A percentile compares a stretch with the other conserved stretches of the same genome.
Evolutionary conservation across 2,329 filamentous ascomycete species (phyloP).

Genomic region (Tolypocladium inflatum): DNA sequence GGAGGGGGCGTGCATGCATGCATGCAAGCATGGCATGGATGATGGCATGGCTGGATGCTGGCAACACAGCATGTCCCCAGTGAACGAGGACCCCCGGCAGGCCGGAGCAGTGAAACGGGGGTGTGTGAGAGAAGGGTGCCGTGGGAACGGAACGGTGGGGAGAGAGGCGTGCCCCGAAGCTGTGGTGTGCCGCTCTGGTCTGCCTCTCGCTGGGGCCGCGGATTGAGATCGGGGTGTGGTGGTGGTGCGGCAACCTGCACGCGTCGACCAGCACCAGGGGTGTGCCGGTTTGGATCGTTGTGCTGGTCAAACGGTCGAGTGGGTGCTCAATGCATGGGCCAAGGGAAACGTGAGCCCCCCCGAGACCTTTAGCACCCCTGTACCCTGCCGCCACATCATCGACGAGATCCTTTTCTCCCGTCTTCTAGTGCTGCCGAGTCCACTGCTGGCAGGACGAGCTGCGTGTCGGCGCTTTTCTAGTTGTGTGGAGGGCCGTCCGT

Average conservation of each 20-base stretch:
- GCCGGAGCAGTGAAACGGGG: neutral
- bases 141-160: neutral
- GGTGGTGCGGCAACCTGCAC: constrained; percentile 14
- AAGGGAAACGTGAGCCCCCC: constrained; percentile 8
- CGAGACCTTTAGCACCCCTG: constrained; percentile 3
- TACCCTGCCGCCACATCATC: constrained; percentile 4
- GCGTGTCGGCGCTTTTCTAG: neutral
- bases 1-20: constrained; percentile 2
- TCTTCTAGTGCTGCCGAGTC: constrained; percentile 2
- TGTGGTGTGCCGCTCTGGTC: neutral
- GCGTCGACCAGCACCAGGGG: constrained; percentile 8
- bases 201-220: constrained; percentile 8
- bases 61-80: neutral
- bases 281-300: constrained; percentile 12
- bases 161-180: neutral
- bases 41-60: neutral
- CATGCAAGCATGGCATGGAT: neutral
- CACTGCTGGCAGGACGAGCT: neutral
- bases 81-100: neutral
- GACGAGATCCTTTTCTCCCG: constrained; percentile 3
- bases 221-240: constrained; percentile 9
- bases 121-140: neutral
- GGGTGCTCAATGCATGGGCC: constrained; percentile 12
- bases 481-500: neutral
- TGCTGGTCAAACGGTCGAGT: constrained; percentile 11